A percentile compares a stretch with the other conserved stretches of the same genome.
These are phyloP conservation scores for Ustilago esculenta DNA, from an alignment of 1,284 basidiomycete species.

Conservation along the genomic window DNA sequence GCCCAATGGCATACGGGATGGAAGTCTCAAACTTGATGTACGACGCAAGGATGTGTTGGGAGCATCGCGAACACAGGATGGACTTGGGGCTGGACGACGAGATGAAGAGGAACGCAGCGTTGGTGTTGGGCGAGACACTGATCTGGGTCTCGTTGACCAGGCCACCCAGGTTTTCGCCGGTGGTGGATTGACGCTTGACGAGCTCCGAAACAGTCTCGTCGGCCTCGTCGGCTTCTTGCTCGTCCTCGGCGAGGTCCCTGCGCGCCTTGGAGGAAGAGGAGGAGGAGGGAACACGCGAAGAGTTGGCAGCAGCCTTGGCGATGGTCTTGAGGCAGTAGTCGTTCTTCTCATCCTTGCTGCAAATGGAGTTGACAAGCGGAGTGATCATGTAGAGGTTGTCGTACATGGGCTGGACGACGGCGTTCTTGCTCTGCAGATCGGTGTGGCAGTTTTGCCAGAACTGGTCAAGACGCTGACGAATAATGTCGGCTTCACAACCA, in stretches of 20 bases:
- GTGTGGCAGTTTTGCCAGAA: slow-evolving; percentile 53
- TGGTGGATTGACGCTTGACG: slow-evolving; percentile 18
- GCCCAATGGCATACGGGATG: slow-evolving; percentile 60
- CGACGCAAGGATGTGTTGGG: slow-evolving; percentile 51
- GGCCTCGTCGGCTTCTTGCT: slow-evolving; percentile 9
- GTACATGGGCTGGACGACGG: slow-evolving; percentile 48
- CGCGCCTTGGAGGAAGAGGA: slow-evolving; percentile 16
- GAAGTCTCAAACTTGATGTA: slow-evolving; percentile 62
- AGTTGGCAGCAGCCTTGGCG: slow-evolving; percentile 38
- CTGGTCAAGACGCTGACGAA: slow-evolving; percentile 44
- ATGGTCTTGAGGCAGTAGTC: slow-evolving; percentile 55
- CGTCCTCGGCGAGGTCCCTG: slow-evolving; percentile 6
- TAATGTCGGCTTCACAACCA: slow-evolving; percentile 50
- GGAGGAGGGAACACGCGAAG: slow-evolving; percentile 4
- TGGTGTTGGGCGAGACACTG: slow-evolving; percentile 29
- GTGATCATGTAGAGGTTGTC: slow-evolving; percentile 62
- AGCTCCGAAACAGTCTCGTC: slow-evolving; percentile 19
- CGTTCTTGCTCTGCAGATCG: slow-evolving; percentile 45
- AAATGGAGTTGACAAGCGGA: slow-evolving; percentile 57
- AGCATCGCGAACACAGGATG: slow-evolving; percentile 59
- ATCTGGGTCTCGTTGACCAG: slow-evolving; percentile 24
- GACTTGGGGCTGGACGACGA: slow-evolving; percentile 40
- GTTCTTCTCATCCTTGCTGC: slow-evolving; percentile 47
- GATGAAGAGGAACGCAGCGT: slow-evolving; percentile 62
- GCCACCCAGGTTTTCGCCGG: slow-evolving; percentile 6